Percentiles rank a stretch among this genome's conserved stretches.
phyloP scores from a whole-genome alignment of 2,329 filamentous ascomycete species.

The Didymella arachidicola region DNA sequence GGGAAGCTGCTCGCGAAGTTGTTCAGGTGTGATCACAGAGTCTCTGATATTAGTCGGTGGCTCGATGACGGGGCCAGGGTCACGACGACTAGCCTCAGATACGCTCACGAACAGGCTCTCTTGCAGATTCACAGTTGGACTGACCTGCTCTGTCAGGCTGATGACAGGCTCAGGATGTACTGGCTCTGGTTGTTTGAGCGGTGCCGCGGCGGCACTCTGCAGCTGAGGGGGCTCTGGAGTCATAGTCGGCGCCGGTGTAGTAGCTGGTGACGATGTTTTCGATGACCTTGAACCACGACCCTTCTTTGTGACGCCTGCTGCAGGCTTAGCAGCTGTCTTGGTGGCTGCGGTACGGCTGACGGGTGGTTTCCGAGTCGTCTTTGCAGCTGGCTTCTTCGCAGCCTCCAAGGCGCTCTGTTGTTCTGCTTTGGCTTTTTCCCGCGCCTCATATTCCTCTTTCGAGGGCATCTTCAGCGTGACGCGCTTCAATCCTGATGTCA shows the following conservation, averaged over 20 bases:
- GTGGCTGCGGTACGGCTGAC: conserved; percentile 28
- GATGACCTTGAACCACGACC: conserved; percentile 37
- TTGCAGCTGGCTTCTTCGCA: conserved; percentile 45
- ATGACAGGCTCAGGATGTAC: conserved; percentile 23
- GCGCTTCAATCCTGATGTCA: conserved; percentile 63
- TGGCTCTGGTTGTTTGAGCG: conserved; percentile 44
- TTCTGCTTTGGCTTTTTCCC: conserved; percentile 57
- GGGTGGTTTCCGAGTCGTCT: conserved; percentile 33
- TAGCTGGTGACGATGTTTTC: conserved; percentile 44
- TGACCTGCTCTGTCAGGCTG: conserved; percentile 16
- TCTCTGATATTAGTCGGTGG: conserved; percentile 43
- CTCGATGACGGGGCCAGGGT: conserved; percentile 31
- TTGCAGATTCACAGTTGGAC: background rate
- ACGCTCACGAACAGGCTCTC: background rate
- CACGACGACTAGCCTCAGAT: conserved; percentile 26
- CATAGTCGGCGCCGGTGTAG: conserved; percentile 50
- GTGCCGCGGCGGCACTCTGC: conserved; percentile 30
- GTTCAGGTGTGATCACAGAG: conserved; percentile 45
- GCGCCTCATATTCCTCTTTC: conserved; percentile 64
- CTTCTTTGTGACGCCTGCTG: conserved; percentile 28
- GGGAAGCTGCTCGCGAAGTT: conserved; percentile 48
- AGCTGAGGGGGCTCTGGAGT: conserved; percentile 37
- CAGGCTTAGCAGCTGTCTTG: conserved; percentile 28
- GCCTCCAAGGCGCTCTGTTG: conserved; percentile 49
- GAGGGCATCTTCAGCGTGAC: conserved; percentile 67